phyloP scores from a whole-genome alignment of 139 green algal genomes.

The Chlamydomonas incerta region DNA sequence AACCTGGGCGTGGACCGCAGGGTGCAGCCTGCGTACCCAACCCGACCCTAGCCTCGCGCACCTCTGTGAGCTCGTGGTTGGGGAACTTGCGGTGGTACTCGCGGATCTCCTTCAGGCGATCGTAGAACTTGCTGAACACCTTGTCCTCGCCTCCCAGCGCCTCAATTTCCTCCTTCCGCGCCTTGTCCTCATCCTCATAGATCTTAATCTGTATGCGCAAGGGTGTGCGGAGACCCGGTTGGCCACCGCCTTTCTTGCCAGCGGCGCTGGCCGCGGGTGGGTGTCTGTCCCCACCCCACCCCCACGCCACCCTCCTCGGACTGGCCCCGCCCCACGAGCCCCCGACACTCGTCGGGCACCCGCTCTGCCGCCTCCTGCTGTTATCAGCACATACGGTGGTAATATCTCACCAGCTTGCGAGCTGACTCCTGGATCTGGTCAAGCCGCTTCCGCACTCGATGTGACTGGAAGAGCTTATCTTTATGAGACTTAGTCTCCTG shows the following conservation, averaged over 20 bases:
- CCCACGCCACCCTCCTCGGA: no score
- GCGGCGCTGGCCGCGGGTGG: background rate
- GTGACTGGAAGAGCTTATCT: conserved; percentile 77
- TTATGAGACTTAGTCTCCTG: conserved; percentile 84
- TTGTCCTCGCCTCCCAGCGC: conserved; percentile 75
- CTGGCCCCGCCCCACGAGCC: no score
- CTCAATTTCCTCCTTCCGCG: conserved; percentile 92
- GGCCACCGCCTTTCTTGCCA: background rate
- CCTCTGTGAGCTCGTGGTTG: conserved; percentile 78
- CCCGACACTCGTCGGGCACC: no score
- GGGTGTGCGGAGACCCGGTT: background rate
- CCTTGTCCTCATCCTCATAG: conserved; percentile 91
- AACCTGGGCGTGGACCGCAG: no score
- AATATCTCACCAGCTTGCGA: conserved; percentile 79
- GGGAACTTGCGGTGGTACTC: conserved; percentile 87
- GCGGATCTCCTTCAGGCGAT: conserved; percentile 90
- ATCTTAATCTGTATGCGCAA: conserved; percentile 69
- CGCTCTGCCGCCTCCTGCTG: background rate
- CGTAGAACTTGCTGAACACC: conserved; percentile 88
- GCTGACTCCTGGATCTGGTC: conserved; percentile 82
- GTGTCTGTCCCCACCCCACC: background rate
- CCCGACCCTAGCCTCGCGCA: no score
- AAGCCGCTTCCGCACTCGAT: conserved; percentile 86
- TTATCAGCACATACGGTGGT: background rate
- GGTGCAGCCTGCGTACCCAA: no score